These are phyloP conservation scores for Ministeria vibrans DNA, from an alignment of 78 protist species.

Conservation along the genomic window DNA sequence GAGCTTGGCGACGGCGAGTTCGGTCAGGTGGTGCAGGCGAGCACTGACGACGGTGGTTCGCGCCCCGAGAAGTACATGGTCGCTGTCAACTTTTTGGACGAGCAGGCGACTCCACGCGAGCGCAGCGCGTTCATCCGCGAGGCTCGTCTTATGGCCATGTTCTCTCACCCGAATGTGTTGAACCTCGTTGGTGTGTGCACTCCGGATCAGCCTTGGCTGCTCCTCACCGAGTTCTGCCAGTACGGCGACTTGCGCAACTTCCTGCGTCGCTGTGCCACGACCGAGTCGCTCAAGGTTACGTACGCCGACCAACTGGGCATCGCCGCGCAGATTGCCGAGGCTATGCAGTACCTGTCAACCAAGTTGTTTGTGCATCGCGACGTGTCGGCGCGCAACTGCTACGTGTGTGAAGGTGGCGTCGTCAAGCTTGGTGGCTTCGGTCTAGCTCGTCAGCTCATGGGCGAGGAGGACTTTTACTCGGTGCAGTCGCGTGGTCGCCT, in stretches of 20 bases:
- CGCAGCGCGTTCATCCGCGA: not conserved
- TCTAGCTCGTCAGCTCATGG: not conserved
- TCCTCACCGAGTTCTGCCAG: not conserved
- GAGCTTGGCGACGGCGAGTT: too few species aligned
- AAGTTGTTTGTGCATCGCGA: not conserved
- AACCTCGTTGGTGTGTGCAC: conserved; percentile 3
- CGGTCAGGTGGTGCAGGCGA: too few species aligned
- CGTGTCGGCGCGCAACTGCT: not conserved
- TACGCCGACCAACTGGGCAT: not conserved
- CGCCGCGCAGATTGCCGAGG: not conserved
- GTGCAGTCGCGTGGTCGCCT: not conserved
- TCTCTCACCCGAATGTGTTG: not conserved
- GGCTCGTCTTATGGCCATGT: not conserved
- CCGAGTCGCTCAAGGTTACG: not conserved
- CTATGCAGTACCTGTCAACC: not conserved
- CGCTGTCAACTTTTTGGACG: not conserved
- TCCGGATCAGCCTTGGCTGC: not conserved
- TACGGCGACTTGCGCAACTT: not conserved
- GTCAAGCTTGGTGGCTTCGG: not conserved
- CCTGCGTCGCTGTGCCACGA: not conserved
- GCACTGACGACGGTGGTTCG: too few species aligned
- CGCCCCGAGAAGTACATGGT: too few species aligned
- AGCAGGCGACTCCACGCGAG: not conserved
- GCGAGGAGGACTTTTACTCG: not conserved
- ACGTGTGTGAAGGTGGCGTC: not conserved